phyloP scores from a whole-genome alignment of 1,139 yeast species.

The Sugiyamaella xylanicola region DNA sequence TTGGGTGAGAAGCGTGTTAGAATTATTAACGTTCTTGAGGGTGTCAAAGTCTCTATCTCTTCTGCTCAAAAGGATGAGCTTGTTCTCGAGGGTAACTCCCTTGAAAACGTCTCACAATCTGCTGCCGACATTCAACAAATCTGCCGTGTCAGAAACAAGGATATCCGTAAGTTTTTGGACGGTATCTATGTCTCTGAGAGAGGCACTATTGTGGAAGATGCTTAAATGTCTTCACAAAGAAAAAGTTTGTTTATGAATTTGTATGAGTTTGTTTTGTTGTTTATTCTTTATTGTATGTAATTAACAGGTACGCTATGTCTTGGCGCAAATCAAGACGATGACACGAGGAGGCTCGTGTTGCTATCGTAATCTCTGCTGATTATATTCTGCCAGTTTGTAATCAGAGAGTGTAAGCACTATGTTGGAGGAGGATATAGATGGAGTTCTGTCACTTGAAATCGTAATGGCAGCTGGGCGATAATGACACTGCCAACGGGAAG shows the following conservation, averaged over 20 bases:
- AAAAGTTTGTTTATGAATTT: slow-evolving; percentile 10
- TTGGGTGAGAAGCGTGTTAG: slow-evolving; percentile 98
- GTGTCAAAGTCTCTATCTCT: slow-evolving; percentile 89
- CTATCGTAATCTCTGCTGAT: slow-evolving; percentile 1
- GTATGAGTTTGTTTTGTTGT: slow-evolving; percentile 5
- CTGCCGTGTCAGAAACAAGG: slow-evolving; percentile 99
- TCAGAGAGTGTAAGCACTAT: neutral
- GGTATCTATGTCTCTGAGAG: slow-evolving; percentile 99
- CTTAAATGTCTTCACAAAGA: slow-evolving; percentile 38
- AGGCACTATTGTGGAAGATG: slow-evolving; percentile 77
- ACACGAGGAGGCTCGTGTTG: slow-evolving; percentile 23
- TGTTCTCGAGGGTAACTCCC: slow-evolving; percentile 90
- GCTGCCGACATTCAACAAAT: slow-evolving; percentile 98
- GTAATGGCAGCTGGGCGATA: too few relatives aligned
- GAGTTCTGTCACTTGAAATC: too few relatives aligned
- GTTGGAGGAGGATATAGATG: too few relatives aligned
- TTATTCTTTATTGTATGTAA: slow-evolving; percentile 18
- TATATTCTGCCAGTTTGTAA: neutral
- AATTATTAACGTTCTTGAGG: slow-evolving; percentile 79
- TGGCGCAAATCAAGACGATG: slow-evolving; percentile 32
- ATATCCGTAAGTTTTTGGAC: slow-evolving; percentile 99
- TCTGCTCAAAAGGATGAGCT: slow-evolving; percentile 92
- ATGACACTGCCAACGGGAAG: too few relatives aligned
- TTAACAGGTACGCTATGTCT: slow-evolving; percentile 30
- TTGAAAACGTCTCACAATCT: slow-evolving; percentile 96